Percentiles rank a stretch among this genome's conserved stretches.
These are phyloP conservation scores for Wolfiporia cocos DNA, from an alignment of 1,284 basidiomycete species.

Conservation along the genomic window DNA sequence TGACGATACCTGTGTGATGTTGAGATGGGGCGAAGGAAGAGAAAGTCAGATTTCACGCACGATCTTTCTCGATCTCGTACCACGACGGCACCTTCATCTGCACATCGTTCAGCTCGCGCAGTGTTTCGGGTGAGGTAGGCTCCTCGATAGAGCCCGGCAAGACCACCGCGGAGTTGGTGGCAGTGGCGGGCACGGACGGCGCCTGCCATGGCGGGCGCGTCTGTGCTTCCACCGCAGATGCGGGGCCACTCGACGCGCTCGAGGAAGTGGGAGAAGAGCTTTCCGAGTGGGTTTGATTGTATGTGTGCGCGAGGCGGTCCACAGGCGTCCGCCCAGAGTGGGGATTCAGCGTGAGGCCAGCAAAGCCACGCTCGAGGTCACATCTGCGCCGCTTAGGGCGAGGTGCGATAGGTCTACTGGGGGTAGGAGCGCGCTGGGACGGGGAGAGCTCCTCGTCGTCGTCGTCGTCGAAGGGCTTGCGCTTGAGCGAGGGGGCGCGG, in stretches of 20 bases:
- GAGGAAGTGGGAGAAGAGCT: no score
- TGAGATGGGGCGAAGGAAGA: slow-evolving; percentile 4
- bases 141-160: slow-evolving; percentile 41
- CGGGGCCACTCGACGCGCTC: no score
- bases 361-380: slow-evolving; percentile 51
- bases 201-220: background rate
- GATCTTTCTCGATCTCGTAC: slow-evolving; percentile 67
- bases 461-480: slow-evolving; percentile 31
- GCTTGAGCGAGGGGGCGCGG: slow-evolving; percentile 39
- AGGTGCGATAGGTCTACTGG: slow-evolving; percentile 16
- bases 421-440: slow-evolving; percentile 8
- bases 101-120: slow-evolving; percentile 32
- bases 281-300: no score
- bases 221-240: background rate
- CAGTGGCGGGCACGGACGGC: background rate
- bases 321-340: background rate
- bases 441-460: slow-evolving; percentile 17
- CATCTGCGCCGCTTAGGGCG: slow-evolving; percentile 44
- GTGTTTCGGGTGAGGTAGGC: slow-evolving; percentile 25
- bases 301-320: no score
- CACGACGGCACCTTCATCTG: slow-evolving; percentile 57
- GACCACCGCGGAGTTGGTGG: slow-evolving; percentile 5
- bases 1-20: slow-evolving; percentile 42
- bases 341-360: slow-evolving; percentile 40
- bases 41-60: slow-evolving; percentile 33